These are phyloP conservation scores for Inonotus hispidus DNA, from an alignment of 1,284 basidiomycete species.

Conservation along the genomic window DNA sequence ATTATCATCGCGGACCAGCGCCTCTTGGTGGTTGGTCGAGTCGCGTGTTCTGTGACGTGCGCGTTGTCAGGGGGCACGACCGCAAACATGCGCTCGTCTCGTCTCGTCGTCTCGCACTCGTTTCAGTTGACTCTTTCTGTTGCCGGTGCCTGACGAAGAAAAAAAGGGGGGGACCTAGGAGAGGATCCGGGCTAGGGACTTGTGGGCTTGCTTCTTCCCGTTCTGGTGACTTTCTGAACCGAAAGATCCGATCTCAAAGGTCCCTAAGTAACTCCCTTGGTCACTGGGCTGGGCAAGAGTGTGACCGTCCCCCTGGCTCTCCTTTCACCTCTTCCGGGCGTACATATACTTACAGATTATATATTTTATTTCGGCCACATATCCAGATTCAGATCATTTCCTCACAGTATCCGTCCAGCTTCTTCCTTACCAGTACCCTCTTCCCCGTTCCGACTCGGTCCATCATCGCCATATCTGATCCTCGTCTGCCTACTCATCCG, in stretches of 20 bases:
- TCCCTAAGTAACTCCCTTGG: not conserved
- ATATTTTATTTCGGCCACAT: constrained; percentile 6
- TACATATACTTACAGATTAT: not conserved
- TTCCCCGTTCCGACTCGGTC: not conserved
- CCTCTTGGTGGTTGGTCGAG: not conserved
- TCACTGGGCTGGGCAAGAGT: too few species aligned
- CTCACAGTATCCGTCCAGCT: not conserved
- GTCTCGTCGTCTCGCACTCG: not conserved
- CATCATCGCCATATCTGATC: not conserved
- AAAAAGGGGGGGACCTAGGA: constrained; percentile 4
- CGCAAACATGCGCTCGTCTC: not conserved
- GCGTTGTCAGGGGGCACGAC: constrained; percentile 1
- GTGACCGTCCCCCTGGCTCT: not conserved
- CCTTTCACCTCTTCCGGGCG: not conserved
- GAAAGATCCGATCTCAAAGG: constrained; percentile 9
- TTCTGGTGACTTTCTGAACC: not conserved
- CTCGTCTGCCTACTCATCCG: constrained; percentile 1
- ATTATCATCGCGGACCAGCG: not conserved
- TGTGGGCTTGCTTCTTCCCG: not conserved
- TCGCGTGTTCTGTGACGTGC: not conserved
- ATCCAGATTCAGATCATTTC: not conserved
- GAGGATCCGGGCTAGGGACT: not conserved
- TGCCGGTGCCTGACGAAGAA: constrained; percentile 15
- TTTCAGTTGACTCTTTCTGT: not conserved
- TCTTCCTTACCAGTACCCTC: not conserved